Evolutionary conservation across 176 grass and related monocot species (phyloP), one percentile per base, ranked within the genome.

Genomic region (Zizania latifolia): DNA sequence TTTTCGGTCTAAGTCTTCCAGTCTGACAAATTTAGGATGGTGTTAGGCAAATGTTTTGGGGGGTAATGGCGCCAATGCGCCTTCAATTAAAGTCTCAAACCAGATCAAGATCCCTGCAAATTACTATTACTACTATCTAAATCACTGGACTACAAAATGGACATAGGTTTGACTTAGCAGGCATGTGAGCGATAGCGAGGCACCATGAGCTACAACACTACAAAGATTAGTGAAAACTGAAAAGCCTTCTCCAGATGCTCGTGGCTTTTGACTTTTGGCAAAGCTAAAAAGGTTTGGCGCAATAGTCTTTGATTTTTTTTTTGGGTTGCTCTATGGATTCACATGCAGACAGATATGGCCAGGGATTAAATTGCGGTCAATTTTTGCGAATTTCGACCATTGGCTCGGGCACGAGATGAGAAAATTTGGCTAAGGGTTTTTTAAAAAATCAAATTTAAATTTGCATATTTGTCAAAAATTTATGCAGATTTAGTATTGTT

Each of bases 271-370:
- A 62, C 63, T 76, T 70, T 51, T 30, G 32, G 24, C 8, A 5
- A 22, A n/a, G n/a, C n/a, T n/a, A n/a, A n/a, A 24, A 10, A 37
- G 19, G 2, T 30, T 9, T 11, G 27, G 5, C 16, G 31, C 41
- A 77, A 61, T 31, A 73, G 59, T 35, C 58, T 10, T 10, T 10
- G 21, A 29, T 85, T 80, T 16, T n/a, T n/a, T n/a, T n/a, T n/a
- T n/a, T 21, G 35, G 23, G 4, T 10, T 1, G 27, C 26, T 15
- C 40, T 19, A 27, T 27, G 58, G 27, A 21, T 34, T 34, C 31
- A 40, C 22, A 26, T 0, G 5, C 11, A 51, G 46, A 51, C 34
- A 11, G 65, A 33, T 14, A 11, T 35, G n/a, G n/a, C n/a, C n/a
- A n/a, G n/a, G n/a, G n/a, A n/a, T n/a, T n/a, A n/a, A n/a, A n/a